phyloP scores from a whole-genome alignment of 73 alveolate species.

The Paramecium biaurelia region DNA sequence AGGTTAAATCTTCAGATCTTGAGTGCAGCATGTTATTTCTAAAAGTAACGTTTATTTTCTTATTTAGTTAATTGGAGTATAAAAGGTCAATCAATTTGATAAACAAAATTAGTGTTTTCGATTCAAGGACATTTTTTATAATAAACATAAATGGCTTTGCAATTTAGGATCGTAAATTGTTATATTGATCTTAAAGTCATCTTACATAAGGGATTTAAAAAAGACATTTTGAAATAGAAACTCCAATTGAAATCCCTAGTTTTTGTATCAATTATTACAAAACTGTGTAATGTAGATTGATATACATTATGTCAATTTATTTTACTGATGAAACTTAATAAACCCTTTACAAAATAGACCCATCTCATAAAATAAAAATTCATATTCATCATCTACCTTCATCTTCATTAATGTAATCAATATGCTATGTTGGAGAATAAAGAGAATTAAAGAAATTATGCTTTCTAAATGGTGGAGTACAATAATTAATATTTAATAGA shows the following conservation, averaged over 20 bases:
- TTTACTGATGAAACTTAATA: not conserved
- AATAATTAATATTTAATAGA: not conserved
- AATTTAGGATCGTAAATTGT: not conserved
- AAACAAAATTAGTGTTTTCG: not conserved
- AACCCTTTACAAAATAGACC: not conserved
- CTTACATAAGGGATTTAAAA: not conserved
- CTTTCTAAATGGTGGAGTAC: not conserved
- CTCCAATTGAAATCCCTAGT: not conserved
- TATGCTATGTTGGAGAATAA: not conserved
- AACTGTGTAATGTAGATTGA: not conserved
- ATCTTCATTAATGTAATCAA: not conserved
- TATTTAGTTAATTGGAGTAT: not conserved
- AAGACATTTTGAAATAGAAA: not conserved
- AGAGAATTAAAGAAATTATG: not conserved
- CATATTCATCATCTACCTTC: not conserved
- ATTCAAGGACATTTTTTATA: not conserved
- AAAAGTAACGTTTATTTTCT: not conserved
- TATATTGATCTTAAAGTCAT: not conserved
- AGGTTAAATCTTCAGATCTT: not conserved
- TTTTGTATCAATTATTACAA: not conserved
- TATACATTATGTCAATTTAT: not conserved
- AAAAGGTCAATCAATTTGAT: not conserved
- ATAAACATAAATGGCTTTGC: not conserved
- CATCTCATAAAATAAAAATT: not conserved
- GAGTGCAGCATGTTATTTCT: not conserved